Evolutionary conservation across 257 asterid genomes (phyloP).

Genomic region (Thymus quinquecostatus): DNA sequence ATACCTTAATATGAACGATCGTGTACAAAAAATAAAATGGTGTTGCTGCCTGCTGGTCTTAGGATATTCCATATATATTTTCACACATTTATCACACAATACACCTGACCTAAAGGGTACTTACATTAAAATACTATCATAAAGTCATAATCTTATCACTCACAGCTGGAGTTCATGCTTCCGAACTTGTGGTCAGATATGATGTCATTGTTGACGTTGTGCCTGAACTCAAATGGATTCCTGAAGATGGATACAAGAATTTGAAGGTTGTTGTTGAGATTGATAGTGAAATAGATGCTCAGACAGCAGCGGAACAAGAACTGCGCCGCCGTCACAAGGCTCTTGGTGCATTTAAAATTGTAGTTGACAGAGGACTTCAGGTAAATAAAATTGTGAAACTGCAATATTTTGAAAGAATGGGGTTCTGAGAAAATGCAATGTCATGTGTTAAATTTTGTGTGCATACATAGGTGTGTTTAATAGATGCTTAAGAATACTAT

Average conservation of each 20-base stretch:
- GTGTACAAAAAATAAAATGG: background rate
- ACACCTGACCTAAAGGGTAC: slow-evolving; percentile 8
- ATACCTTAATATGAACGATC: background rate
- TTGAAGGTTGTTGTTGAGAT: slow-evolving; percentile 86
- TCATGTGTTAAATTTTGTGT: background rate
- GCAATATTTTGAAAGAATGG: background rate
- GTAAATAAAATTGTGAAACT: slow-evolving; percentile 38
- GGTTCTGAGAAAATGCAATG: background rate
- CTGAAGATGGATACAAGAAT: slow-evolving; percentile 90
- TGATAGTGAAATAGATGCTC: slow-evolving; percentile 85
- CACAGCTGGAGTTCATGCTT: slow-evolving; percentile 25
- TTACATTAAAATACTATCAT: background rate
- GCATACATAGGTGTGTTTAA: too few relatives aligned
- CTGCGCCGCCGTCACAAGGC: slow-evolving; percentile 77
- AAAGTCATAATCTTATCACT: slow-evolving; percentile 16
- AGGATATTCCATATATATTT: slow-evolving; percentile 1
- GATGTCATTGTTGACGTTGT: slow-evolving; percentile 86
- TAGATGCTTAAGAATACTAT: too few relatives aligned
- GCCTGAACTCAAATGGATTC: slow-evolving; percentile 88
- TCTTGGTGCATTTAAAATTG: slow-evolving; percentile 77
- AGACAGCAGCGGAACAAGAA: slow-evolving; percentile 76
- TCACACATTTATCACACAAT: slow-evolving; percentile 8
- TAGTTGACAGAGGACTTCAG: slow-evolving; percentile 85
- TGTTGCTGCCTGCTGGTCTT: background rate
- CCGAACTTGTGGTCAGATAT: slow-evolving; percentile 53